Base-by-base conservation (phyloP, 2,329 filamentous ascomycete genomes). In the Domatiomyces globalis region DNA sequence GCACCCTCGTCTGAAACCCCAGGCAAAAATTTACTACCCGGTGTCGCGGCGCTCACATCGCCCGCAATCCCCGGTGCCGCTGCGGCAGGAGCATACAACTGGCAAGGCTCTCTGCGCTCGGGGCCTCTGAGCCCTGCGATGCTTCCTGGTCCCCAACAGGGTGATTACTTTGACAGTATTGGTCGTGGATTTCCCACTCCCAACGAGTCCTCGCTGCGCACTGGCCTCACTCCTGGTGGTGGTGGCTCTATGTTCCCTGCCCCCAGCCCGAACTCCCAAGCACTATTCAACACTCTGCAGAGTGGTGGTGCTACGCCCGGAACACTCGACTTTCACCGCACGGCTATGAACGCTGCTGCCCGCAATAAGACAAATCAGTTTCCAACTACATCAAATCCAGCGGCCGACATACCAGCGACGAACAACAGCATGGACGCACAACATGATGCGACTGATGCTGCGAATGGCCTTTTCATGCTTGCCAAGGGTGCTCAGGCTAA, bases 241-340 rank as follows among this genome's bases (percentile, higher is more conserved):
- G 88, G 89, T 66, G 90, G 89, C 61, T 94, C 89, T 61, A 96
- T 96, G 87, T 96, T 96, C 73, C 88, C 90, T 51, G 86, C 84
- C 50, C 84, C 87, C 2, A 94, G 85, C 65, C 89, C 87, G 4
- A 94, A 86, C 66, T 86, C 87, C 0, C 84, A 88, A 71, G 84
- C 85, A 48, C 71, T 95, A 5, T 87, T 89, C 68, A 83, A 84
- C 55, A 83, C 85, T 59, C 72, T 92, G 39, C 81, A 86, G 58
- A 85, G 80, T 63, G 86, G 86, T 58, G 85, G 84, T 51, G 85
- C 87, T 3, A 98, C 92, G 1, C 92, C 92, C 7, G 83, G 84
- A 55, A 95, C 90, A 0, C 72, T 94, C 48, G 92, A 98, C 63
- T 98, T 98, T 62, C 90, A 96, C 62, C 84, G 90, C 54, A 94